Evolutionary conservation across 352 stramenopile genomes (phyloP).

Genomic region (Pythium aristosporum): DNA sequence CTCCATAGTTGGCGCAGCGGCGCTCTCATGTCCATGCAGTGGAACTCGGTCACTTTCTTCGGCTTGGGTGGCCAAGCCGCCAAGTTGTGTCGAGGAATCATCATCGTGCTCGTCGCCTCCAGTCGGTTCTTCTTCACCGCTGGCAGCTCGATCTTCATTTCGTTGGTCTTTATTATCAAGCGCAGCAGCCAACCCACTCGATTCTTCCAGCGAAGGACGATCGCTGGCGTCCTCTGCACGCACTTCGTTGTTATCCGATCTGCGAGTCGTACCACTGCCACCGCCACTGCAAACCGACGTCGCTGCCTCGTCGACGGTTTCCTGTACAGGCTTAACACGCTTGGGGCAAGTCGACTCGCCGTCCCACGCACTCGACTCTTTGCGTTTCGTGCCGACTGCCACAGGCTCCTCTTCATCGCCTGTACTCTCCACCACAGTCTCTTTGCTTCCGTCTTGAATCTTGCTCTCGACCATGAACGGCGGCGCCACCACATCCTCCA

Average conservation of each 20-base stretch:
- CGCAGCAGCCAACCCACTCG: slow-evolving; percentile 6
- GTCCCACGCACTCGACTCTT: slow-evolving; percentile 2
- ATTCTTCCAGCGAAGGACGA: not conserved
- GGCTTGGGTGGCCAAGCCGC: not conserved
- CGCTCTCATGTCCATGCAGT: not conserved
- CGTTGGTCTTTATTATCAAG: not conserved
- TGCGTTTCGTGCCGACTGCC: slow-evolving; percentile 4
- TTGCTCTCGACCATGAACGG: not conserved
- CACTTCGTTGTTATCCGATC: too few relatives aligned
- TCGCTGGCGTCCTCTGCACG: not conserved
- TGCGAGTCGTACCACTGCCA: too few relatives aligned
- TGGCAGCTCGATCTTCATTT: not conserved
- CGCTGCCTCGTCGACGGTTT: not conserved
- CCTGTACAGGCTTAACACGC: not conserved
- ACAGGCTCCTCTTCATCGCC: not conserved
- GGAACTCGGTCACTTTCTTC: not conserved
- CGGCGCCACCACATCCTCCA: not conserved
- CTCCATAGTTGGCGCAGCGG: not conserved
- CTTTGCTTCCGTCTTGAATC: not conserved
- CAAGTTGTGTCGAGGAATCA: not conserved
- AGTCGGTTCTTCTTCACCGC: not conserved
- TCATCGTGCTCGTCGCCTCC: not conserved
- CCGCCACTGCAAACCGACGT: too few relatives aligned
- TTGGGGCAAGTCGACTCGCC: not conserved
- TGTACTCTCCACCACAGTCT: not conserved